These are phyloP conservation scores for Claviceps arundinis DNA, from an alignment of 2,329 filamentous ascomycete genomes.

Conservation along the genomic window DNA sequence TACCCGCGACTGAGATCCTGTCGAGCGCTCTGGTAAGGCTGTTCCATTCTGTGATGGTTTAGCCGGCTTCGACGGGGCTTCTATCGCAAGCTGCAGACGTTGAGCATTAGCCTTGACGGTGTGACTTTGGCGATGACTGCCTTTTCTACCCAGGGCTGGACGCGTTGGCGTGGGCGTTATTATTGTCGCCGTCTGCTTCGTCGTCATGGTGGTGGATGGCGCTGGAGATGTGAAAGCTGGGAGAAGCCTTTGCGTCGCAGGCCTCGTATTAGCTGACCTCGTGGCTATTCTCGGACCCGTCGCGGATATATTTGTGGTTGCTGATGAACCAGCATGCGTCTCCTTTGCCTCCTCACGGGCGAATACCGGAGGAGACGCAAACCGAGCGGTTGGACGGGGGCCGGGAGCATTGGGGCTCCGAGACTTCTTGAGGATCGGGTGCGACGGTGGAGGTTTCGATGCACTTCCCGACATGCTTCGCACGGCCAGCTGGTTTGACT, in stretches of 20 bases:
- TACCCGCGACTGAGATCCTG: background rate
- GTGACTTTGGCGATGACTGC: slow-evolving; percentile 32
- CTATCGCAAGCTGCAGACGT: background rate
- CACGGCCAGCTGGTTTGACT: slow-evolving; percentile 11
- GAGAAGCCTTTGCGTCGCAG: slow-evolving; percentile 26
- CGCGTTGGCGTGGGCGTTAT: slow-evolving; percentile 24
- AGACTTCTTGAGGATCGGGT: slow-evolving; percentile 48
- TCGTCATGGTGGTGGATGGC: slow-evolving; percentile 14
- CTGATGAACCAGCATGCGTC: slow-evolving; percentile 25
- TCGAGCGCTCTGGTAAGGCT: slow-evolving; percentile 15
- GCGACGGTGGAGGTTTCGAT: slow-evolving; percentile 32
- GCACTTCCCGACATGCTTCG: slow-evolving; percentile 25
- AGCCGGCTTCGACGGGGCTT: slow-evolving; percentile 4
- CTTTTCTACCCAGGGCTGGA: slow-evolving; percentile 30
- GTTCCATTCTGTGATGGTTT: slow-evolving; percentile 11
- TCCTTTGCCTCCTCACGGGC: slow-evolving; percentile 26
- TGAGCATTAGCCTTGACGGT: slow-evolving; percentile 9
- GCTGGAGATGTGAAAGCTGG: slow-evolving; percentile 20
- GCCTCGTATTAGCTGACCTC: slow-evolving; percentile 12
- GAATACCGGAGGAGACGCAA: slow-evolving; percentile 40
- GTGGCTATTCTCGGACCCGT: slow-evolving; percentile 18
- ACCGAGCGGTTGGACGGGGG: slow-evolving; percentile 46
- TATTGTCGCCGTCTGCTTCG: background rate
- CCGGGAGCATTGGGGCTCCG: slow-evolving; percentile 39
- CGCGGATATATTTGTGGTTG: slow-evolving; percentile 25